phyloP scores from a whole-genome alignment of 352 stramenopile species.

The Phytopythium helicoides region DNA sequence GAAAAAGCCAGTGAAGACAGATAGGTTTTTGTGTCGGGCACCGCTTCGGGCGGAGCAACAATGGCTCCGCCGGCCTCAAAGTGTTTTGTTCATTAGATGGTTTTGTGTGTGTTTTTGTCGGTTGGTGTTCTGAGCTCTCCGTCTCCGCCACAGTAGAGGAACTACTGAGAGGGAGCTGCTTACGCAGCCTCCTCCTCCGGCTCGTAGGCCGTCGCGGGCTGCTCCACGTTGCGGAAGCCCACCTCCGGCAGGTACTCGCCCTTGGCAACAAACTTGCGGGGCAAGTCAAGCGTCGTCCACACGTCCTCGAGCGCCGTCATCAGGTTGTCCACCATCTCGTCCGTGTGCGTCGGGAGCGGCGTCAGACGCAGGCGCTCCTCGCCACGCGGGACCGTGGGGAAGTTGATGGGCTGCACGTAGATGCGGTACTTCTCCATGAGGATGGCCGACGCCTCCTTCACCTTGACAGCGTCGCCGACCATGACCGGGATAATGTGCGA shows the following conservation, averaged over 20 bases:
- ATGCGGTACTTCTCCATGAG: slow-evolving; percentile 91
- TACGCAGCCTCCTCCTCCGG: slow-evolving; percentile 6
- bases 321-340: slow-evolving; percentile 87
- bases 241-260: slow-evolving; percentile 81
- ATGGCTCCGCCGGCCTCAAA: no score
- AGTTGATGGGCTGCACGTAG: slow-evolving; percentile 93
- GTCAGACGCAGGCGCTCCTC: slow-evolving; percentile 90
- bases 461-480: slow-evolving; percentile 85
- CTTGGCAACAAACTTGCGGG: slow-evolving; percentile 54
- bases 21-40: no score
- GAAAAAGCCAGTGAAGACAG: no score
- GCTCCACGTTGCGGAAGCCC: slow-evolving; percentile 61
- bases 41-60: no score
- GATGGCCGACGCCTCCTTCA: slow-evolving; percentile 87
- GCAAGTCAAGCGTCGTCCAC: slow-evolving; percentile 82
- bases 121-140: background rate
- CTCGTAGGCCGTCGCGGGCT: slow-evolving; percentile 7
- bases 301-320: slow-evolving; percentile 82
- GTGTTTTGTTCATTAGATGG: no score
- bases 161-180: background rate
- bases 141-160: background rate
- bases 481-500: slow-evolving; percentile 91
- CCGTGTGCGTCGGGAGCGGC: slow-evolving; percentile 81
- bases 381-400: slow-evolving; percentile 84
- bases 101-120: background rate